Base-by-base conservation (phyloP, 2,329 filamentous ascomycete genomes). In the Cladosporium sp. region DNA sequence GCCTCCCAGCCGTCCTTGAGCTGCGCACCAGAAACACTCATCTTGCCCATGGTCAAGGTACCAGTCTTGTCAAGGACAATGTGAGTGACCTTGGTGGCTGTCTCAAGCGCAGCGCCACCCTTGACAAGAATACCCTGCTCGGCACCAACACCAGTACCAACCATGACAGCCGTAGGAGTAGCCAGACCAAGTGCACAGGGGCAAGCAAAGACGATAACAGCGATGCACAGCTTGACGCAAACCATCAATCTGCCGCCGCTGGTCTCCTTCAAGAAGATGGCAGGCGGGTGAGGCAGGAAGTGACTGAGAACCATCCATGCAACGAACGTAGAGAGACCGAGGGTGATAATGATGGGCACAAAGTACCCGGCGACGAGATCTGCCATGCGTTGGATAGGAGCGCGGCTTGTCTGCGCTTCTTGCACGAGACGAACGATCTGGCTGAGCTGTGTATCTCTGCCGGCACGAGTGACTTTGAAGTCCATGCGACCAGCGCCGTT, bases 371-470 rank as follows among this genome's bases (percentile, higher is more conserved):
- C 92, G 44, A 99, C 84, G 2, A 84, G 85, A 74, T 99, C 94
- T 3, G 92, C 94, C 69, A 97, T 83, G 44, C 90, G 85, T 73
- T 99, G 94, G 59, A 99, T 99, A 0, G 94, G 94, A 7, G 94
- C 94, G 37, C 94, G 85, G 53, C 86, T 93, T 2, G 93, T 97
- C 73, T 99, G 94, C 3, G 94, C 94, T 71, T 97, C 91, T 73
- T 99, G 94, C 0, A 99, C 94, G n/a, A 97, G 83, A 73, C 93
- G 94, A 62, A 99, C 94, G 63, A 99, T 99, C 74, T 97, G 94
- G 74, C 91, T 96, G 57, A 99, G 86, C 72, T 97, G 93, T 0
- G 94, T 99, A 69, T 99, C 93, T 61, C 92, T 88, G 49, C 94
- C 94, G 35, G 93, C 92, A 65, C 93, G 85, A 3, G 90, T 96